Conservation (phyloP, 2,329 filamentous ascomycete genomes). For the Exophiala lecanii-corni region DNA sequence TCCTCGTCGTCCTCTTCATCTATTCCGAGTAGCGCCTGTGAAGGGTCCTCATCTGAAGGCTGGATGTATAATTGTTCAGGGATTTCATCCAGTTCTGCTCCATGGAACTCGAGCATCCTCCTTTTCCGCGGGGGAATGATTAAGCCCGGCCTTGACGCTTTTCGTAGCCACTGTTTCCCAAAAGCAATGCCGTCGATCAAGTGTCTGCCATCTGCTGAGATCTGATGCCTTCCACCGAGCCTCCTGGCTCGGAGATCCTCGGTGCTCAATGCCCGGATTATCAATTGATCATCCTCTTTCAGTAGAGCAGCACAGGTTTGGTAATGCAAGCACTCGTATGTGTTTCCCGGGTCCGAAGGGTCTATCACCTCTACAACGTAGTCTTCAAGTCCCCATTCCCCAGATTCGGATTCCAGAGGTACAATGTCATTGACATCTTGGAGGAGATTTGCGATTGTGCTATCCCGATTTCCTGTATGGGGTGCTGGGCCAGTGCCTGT, state of each 20-base stretch:
- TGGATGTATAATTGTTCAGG: conserved; percentile 24
- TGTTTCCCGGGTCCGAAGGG: conserved; percentile 31
- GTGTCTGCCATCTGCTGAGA: conserved; percentile 71
- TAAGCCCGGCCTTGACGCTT: conserved; percentile 60
- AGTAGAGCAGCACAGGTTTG: conserved; percentile 65
- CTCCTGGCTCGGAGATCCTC: conserved; percentile 69
- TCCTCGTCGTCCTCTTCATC: conserved; percentile 17
- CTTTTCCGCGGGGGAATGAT: conserved; percentile 71
- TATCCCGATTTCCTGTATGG: conserved; percentile 40
- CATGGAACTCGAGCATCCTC: conserved; percentile 43
- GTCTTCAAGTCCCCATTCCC: conserved; percentile 80
- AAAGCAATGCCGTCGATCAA: conserved; percentile 82
- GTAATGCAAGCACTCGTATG: conserved; percentile 86
- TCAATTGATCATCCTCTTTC: conserved; percentile 80
- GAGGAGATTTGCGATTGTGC: conserved; percentile 72
- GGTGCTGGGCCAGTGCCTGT: conserved; percentile 42
- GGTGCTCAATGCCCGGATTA: conserved; percentile 71
- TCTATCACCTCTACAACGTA: conserved; percentile 74
- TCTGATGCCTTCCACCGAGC: conserved; percentile 74
- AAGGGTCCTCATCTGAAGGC: conserved; percentile 11
- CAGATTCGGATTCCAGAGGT: conserved; percentile 66
- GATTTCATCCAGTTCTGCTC: conserved; percentile 31
- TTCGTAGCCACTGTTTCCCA: conserved; percentile 65
- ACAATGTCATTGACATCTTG: conserved; percentile 74
- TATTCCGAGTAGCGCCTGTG: conserved; percentile 11